A percentile compares a stretch with the other conserved stretches of the same genome.
These are phyloP conservation scores for Saksenaea oblongispora DNA, from an alignment of 371 early-diverging fungal species.

Conservation along the genomic window DNA sequence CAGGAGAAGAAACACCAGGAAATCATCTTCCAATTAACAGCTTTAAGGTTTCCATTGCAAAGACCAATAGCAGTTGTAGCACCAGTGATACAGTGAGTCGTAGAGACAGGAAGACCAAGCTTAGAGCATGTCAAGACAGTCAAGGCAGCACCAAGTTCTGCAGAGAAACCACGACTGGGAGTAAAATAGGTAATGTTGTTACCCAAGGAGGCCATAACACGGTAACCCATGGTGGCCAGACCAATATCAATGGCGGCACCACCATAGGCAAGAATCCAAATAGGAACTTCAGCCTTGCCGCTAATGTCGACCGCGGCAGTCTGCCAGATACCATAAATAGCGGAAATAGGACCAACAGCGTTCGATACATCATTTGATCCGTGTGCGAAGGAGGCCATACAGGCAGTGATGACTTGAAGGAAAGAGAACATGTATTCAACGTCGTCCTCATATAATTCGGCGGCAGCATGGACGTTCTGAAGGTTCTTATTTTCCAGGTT, in stretches of 20 bases:
- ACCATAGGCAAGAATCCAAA: constrained; percentile 81
- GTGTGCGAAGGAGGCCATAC: constrained; percentile 87
- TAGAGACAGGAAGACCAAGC: constrained; percentile 84
- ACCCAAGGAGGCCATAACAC: constrained; percentile 77
- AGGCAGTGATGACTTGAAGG: constrained; percentile 85
- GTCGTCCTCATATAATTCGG: constrained; percentile 72
- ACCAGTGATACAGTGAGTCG: constrained; percentile 89
- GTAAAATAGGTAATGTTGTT: constrained; percentile 86
- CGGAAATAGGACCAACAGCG: constrained; percentile 81
- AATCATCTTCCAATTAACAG: constrained; percentile 84
- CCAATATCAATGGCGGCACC: constrained; percentile 84
- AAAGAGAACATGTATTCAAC: constrained; percentile 85
- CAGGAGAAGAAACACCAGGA: constrained; percentile 73
- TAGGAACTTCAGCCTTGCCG: constrained; percentile 62
- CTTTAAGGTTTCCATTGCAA: constrained; percentile 68
- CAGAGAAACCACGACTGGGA: constrained; percentile 83
- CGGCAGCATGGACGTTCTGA: constrained; percentile 57
- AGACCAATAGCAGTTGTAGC: constrained; percentile 85
- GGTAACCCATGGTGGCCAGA: constrained; percentile 70
- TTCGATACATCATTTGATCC: constrained; percentile 92
- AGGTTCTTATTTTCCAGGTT: constrained; percentile 50
- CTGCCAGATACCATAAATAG: constrained; percentile 72
- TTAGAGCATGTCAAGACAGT: constrained; percentile 85
- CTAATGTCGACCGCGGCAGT: constrained; percentile 50
- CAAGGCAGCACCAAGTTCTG: constrained; percentile 82